These are phyloP conservation scores for Zalerion maritima DNA, from an alignment of 495 filamentous ascomycete genomes.

Conservation along the genomic window DNA sequence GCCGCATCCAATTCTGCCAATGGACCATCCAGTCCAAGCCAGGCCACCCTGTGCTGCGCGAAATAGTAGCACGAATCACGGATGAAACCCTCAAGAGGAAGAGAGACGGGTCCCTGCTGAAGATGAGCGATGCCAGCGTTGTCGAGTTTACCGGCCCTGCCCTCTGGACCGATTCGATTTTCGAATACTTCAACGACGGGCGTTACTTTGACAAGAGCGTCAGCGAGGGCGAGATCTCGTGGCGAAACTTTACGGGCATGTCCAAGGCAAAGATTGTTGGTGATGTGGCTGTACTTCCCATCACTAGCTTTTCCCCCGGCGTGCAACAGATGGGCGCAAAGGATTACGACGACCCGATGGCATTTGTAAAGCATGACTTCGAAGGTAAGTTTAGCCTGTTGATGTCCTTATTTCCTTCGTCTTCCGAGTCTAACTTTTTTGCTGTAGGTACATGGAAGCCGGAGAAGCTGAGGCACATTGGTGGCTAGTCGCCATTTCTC, in stretches of 20 bases:
- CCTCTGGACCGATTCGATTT: conserved; percentile 86
- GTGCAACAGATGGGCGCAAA: conserved; percentile 89
- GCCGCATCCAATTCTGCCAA: conserved; percentile 94
- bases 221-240: conserved; percentile 62
- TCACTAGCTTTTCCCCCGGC: conserved; percentile 93
- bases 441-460: conserved; percentile 65
- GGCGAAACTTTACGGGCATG: conserved; percentile 81
- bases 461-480: conserved; percentile 48
- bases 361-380: conserved; percentile 94
- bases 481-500: no score
- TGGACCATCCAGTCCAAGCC: conserved; percentile 97
- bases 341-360: conserved; percentile 86
- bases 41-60: conserved; percentile 79
- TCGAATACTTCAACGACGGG: conserved; percentile 83
- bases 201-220: conserved; percentile 72
- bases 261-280: conserved; percentile 69
- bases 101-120: conserved; percentile 46
- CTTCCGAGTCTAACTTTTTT: conserved; percentile 1
- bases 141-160: conserved; percentile 94
- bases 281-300: conserved; percentile 85
- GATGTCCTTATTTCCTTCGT: background rate
- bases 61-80: conserved; percentile 77
- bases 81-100: conserved; percentile 67
- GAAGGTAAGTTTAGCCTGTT: conserved; percentile 45
- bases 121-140: conserved; percentile 54